Base-by-base conservation (phyloP, 2,329 filamentous ascomycete species). In the Sordariomycetes sp. region DNA sequence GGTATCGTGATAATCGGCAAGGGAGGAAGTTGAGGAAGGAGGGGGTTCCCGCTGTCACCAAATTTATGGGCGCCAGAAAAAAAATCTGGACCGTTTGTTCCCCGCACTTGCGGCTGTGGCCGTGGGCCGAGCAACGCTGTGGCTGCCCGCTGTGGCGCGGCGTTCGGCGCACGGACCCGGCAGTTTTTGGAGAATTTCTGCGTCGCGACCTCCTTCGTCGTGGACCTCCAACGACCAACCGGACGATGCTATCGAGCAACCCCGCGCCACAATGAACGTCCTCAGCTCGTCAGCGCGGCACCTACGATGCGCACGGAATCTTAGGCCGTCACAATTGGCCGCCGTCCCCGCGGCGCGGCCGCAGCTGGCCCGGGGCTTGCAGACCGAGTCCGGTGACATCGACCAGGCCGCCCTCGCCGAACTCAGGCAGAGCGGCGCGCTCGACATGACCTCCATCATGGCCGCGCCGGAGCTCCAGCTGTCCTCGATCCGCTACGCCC, bases 401-500 rank as follows among this genome's bases (percentile, higher is more conserved):
- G 55, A 52, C 45, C 15, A 56, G 4, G 34, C 22, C 8, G 51
- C 48, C 50, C 15, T 53, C 51, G 15, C 17, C 35, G 50, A 52
- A n/a, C 51, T 57, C 13, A 28, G 42, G 24, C 15, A 24, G 20
- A 57, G 55, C 55, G 55, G 55, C 42, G 55, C 55, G n/a, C 35
- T 57, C 34, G 51, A 53, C 36, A 57, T 57, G 34, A 22, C 50
- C 22, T 53, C 55, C 34, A 61, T 62, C 45, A 53, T 58, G 53
- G 59, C 61, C n/a, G 61, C 61, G 13, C 53, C 54, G 5, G 58
- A 59, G 36, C 51, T 61, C 22, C 53, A 54, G 24, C 57, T 60
- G n/a, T 55, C 58, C 36, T 17, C 60, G n/a, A 59, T 62, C 32
- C 62, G 65, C 28, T 78, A 82, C 62, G 84, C 88, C 56, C 89